Evolutionary conservation across 2,329 filamentous ascomycete species (phyloP).

Genomic region (Xylariaceae sp.): DNA sequence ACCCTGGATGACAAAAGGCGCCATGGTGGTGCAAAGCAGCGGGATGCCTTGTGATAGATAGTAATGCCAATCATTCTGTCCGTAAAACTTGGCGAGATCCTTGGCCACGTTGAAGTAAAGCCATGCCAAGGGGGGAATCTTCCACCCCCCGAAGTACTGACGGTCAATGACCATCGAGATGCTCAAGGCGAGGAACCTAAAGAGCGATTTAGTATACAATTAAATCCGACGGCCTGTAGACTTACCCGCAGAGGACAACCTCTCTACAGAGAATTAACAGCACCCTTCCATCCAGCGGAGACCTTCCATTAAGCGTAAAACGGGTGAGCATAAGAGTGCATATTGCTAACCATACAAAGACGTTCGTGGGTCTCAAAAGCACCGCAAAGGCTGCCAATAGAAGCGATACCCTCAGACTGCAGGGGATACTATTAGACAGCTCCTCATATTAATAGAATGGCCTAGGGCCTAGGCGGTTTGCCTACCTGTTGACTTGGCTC

Average conservation of each 20-base stretch:
- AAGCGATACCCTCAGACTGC: slow-evolving; percentile 59
- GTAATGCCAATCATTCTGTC: slow-evolving; percentile 85
- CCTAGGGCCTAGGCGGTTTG: not conserved
- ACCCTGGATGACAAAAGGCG: slow-evolving; percentile 70
- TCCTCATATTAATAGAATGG: not conserved
- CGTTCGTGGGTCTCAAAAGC: slow-evolving; percentile 83
- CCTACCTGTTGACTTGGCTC: slow-evolving; percentile 34
- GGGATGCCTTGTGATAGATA: slow-evolving; percentile 88
- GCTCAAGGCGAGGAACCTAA: slow-evolving; percentile 51
- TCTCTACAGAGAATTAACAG: slow-evolving; percentile 58
- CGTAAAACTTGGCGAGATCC: slow-evolving; percentile 88
- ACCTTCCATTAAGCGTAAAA: slow-evolving; percentile 38
- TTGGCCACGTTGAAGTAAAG: slow-evolving; percentile 87
- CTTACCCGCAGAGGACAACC: slow-evolving; percentile 55
- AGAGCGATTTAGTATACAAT: slow-evolving; percentile 7
- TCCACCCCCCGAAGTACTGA: slow-evolving; percentile 78
- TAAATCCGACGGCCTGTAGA: slow-evolving; percentile 17
- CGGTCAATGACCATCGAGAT: slow-evolving; percentile 67
- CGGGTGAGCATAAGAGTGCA: slow-evolving; percentile 49
- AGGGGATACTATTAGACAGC: slow-evolving; percentile 1
- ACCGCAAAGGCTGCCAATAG: slow-evolving; percentile 76
- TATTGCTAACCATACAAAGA: slow-evolving; percentile 76
- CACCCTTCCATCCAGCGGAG: slow-evolving; percentile 41
- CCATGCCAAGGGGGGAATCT: slow-evolving; percentile 82
- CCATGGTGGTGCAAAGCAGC: slow-evolving; percentile 73